A percentile compares a stretch with the other conserved stretches of the same genome.
Evolutionary conservation across 768 basidiomycete genomes (phyloP).

Genomic region (Cubamyces lactineus): DNA sequence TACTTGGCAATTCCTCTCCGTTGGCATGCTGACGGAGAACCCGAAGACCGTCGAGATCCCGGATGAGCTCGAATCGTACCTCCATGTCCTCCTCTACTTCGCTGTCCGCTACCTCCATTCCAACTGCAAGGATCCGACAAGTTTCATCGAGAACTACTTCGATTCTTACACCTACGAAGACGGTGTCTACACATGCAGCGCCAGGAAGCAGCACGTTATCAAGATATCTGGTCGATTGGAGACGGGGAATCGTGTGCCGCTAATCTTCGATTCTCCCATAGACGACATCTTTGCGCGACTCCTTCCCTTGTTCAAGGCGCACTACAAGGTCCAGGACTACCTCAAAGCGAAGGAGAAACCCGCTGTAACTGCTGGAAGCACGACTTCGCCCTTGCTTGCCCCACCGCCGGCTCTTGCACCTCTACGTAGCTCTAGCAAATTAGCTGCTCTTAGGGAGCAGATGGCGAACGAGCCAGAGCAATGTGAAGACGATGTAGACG

Average conservation of each 20-base stretch:
- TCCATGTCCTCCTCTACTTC: slow-evolving; percentile 20
- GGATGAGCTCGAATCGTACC: slow-evolving; percentile 25
- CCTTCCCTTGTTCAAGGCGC: background rate
- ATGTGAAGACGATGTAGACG: too few species aligned
- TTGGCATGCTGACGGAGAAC: background rate
- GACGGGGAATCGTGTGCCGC: background rate
- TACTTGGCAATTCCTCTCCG: slow-evolving; percentile 25
- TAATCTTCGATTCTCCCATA: slow-evolving; percentile 1
- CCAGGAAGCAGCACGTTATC: background rate
- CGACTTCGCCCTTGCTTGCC: background rate
- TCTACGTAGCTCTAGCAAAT: too few species aligned
- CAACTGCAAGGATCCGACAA: background rate
- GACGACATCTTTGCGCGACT: background rate
- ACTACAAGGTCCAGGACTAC: background rate
- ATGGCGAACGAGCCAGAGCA: too few species aligned
- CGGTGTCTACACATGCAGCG: slow-evolving; percentile 2
- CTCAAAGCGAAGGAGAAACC: background rate
- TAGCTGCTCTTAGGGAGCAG: too few species aligned
- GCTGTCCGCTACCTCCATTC: slow-evolving; percentile 5
- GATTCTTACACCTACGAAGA: background rate
- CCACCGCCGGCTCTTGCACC: too few species aligned
- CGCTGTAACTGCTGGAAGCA: background rate
- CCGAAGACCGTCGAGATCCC: background rate
- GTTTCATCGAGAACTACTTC: slow-evolving; percentile 1
- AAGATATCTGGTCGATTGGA: background rate